Conservation (phyloP, 1,284 basidiomycete genomes). For the Leccinum griseonigrum region DNA sequence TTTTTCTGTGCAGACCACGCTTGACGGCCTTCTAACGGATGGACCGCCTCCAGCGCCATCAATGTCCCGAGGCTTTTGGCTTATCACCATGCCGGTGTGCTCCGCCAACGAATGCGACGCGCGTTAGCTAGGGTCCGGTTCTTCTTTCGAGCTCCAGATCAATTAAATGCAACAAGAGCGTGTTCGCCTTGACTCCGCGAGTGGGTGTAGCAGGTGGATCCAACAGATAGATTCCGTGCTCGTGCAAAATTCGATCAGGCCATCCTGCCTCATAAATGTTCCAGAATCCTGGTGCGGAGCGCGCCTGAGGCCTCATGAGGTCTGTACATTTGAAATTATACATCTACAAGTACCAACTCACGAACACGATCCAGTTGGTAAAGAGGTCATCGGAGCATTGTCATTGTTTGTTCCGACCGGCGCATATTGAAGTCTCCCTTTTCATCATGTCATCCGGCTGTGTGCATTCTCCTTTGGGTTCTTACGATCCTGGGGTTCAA, state of each 20-base stretch:
- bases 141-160: constrained; percentile 9
- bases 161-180: constrained; percentile 15
- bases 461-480: constrained; percentile 25
- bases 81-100: constrained; percentile 14
- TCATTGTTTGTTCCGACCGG: constrained; percentile 5
- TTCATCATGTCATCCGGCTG: constrained; percentile 22
- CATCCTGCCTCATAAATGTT: constrained; percentile 1
- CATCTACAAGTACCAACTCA: constrained; percentile 10
- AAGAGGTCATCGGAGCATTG: constrained; percentile 12
- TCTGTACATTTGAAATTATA: constrained; percentile 21
- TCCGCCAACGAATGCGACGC: constrained; percentile 7
- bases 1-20: constrained; percentile 3
- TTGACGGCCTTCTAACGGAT: constrained; percentile 6
- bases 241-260: constrained; percentile 6
- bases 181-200: constrained; percentile 20
- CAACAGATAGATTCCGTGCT: constrained; percentile 4
- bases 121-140: constrained; percentile 20
- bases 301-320: constrained; percentile 1
- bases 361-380: constrained; percentile 11
- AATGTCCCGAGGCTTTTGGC: constrained; percentile 1
- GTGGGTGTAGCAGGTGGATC: constrained; percentile 17
- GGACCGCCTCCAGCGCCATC: neutral
- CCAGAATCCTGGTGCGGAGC: constrained; percentile 4
- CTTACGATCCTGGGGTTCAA: constrained; percentile 12
- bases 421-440: constrained; percentile 1